phyloP scores from a whole-genome alignment of 768 basidiomycete species.

The Suillus bovinus region DNA sequence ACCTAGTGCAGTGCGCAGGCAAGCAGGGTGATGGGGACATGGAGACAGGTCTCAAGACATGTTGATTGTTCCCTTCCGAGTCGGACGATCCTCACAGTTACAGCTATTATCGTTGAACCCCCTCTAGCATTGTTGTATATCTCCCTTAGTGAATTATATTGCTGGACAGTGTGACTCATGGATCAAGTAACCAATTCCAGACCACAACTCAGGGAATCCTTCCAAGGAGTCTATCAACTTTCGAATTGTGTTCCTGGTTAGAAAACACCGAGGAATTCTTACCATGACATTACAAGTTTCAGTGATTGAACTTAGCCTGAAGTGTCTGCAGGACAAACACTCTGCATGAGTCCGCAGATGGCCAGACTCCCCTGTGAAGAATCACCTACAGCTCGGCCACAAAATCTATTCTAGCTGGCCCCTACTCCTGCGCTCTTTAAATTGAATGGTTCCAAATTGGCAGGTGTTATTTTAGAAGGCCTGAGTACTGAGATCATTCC shows the following conservation, averaged over 20 bases:
- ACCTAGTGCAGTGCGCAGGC: background rate
- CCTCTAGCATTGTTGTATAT: background rate
- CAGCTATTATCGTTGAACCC: background rate
- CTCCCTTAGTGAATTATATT: background rate
- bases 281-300: no score
- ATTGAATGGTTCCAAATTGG: conserved; percentile 14
- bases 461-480: conserved; percentile 16
- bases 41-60: background rate
- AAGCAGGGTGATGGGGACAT: background rate
- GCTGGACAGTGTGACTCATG: no score
- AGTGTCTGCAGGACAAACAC: no score
- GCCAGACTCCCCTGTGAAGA: no score
- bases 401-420: conserved; percentile 20
- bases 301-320: no score
- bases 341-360: no score
- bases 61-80: background rate
- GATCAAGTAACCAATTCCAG: no score
- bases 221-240: no score
- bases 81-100: background rate
- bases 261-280: no score
- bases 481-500: conserved; percentile 16
- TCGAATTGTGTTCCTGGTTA: no score
- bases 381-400: conserved; percentile 30
- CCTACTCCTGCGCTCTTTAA: conserved; percentile 16
- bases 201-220: no score